Evolutionary conservation across 805 yeast species (phyloP).

Genomic region (Starmerella bombi): DNA sequence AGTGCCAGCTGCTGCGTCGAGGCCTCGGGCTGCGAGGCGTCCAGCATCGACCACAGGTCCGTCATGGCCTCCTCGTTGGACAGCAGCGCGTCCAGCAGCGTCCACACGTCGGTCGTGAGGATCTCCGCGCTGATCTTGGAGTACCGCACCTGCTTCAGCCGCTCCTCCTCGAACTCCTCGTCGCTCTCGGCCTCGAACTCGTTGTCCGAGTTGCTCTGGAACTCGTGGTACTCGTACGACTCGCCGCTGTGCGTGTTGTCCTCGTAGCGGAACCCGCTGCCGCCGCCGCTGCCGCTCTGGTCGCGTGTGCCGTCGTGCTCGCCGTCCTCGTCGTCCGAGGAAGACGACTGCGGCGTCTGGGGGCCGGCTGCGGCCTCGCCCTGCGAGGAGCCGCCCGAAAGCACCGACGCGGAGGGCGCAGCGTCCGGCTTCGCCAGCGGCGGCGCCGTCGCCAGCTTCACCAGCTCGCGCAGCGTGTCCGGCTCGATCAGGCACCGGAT

Average conservation of each 20-base stretch:
- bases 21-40: constrained; percentile 30
- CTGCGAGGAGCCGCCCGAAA: neutral
- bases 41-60: constrained; percentile 69
- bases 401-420: constrained; percentile 17
- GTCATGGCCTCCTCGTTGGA: constrained; percentile 52
- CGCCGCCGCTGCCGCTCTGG: neutral
- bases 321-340: neutral
- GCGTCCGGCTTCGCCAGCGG: constrained; percentile 17
- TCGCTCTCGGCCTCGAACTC: constrained; percentile 16
- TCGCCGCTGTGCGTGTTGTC: constrained; percentile 1
- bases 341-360: neutral
- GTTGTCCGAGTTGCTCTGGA: constrained; percentile 5
- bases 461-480: constrained; percentile 51
- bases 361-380: neutral
- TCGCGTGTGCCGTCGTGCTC: neutral
- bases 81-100: constrained; percentile 79
- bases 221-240: constrained; percentile 12
- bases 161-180: constrained; percentile 19
- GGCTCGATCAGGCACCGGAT: constrained; percentile 72
- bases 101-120: constrained; percentile 85
- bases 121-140: constrained; percentile 79
- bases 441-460: constrained; percentile 39
- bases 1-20: constrained; percentile 66
- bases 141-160: constrained; percentile 16
- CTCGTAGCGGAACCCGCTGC: neutral